A percentile compares a stretch with the other conserved stretches of the same genome.
Conservation (phyloP, 768 basidiomycete genomes). For the Thelephora aurantiotincta region DNA sequence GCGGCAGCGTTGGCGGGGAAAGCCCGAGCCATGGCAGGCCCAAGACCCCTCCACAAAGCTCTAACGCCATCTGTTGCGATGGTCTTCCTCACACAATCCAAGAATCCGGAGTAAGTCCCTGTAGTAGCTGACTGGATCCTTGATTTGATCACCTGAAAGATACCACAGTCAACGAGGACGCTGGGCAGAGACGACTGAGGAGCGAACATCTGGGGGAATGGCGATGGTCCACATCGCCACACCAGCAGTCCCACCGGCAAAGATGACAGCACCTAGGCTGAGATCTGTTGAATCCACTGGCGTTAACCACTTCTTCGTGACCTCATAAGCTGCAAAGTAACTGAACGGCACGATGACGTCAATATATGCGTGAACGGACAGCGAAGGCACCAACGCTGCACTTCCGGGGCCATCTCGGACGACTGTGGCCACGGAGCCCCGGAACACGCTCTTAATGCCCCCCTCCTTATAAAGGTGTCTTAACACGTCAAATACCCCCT, state of each 20-base stretch:
- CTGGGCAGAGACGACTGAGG: too few relatives aligned
- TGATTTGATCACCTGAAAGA: constrained; percentile 78
- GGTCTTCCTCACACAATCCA: constrained; percentile 88
- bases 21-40: constrained; percentile 90
- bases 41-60: constrained; percentile 95
- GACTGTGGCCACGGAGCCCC: constrained; percentile 88
- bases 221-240: constrained; percentile 98
- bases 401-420: constrained; percentile 93
- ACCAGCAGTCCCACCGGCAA: constrained; percentile 90
- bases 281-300: constrained; percentile 69
- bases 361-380: constrained; percentile 5
- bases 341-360: constrained; percentile 22
- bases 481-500: constrained; percentile 85
- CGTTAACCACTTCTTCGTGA: constrained; percentile 77
- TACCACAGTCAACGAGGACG: background rate
- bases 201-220: constrained; percentile 87
- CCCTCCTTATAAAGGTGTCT: constrained; percentile 88
- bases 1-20: constrained; percentile 71
- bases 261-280: constrained; percentile 72
- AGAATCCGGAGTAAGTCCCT: constrained; percentile 89
- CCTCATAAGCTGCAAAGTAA: constrained; percentile 95
- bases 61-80: constrained; percentile 76
- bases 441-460: constrained; percentile 80
- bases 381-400: constrained; percentile 47
- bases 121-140: constrained; percentile 92